Base-by-base conservation (phyloP, 768 basidiomycete genomes). In the Dacryopinax spathularia region DNA sequence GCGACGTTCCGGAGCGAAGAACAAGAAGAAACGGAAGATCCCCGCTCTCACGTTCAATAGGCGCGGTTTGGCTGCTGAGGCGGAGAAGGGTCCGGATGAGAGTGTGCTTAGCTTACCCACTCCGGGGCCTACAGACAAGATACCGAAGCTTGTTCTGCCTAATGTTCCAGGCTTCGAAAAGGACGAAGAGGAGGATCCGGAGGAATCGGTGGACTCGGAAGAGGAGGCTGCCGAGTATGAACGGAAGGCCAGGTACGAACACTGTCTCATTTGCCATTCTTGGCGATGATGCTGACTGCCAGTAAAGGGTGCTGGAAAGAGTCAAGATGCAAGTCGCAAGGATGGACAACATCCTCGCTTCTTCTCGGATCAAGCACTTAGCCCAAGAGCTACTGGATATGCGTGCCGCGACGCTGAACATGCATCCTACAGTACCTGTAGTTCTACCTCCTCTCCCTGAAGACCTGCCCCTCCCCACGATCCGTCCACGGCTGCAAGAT, bases 21-120 rank as follows among this genome's bases (percentile, higher is more conserved):
- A 63, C 61, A 68, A 68, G 66, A 68, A 66, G 68, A 68, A 68
- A 62, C 65, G 68, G 27, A 68, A 68, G 65, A 64, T 68, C 1
- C 68, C 68, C 1, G 25, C 48, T 5, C 12, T 56, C 48, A 27
- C 22, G 4, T 56, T 56, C 29, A 56, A 56, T 20, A 56, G 48
- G 25, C 48, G 48, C 31, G 48, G 25, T 9, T 18, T 56, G 3
- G 48, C 48, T 27, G 48, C 48, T 7, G 48, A 31, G 20, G 13
- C 25, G 12, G 48, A 56, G 48, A 56, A 56, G 7, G 22, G 25
- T 9, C 48, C 48, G 5, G 25, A 27, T 3, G 48, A 56, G 25
- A 56, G 48, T 18, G 48, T 31, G 48, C 48, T 56, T 22, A 56
- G 48, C 48, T 56, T 56, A 20, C 25, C 48, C 6, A 56, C 48